These are phyloP conservation scores for Dichomitus squalens DNA, from an alignment of 1,284 basidiomycete genomes.

Conservation along the genomic window DNA sequence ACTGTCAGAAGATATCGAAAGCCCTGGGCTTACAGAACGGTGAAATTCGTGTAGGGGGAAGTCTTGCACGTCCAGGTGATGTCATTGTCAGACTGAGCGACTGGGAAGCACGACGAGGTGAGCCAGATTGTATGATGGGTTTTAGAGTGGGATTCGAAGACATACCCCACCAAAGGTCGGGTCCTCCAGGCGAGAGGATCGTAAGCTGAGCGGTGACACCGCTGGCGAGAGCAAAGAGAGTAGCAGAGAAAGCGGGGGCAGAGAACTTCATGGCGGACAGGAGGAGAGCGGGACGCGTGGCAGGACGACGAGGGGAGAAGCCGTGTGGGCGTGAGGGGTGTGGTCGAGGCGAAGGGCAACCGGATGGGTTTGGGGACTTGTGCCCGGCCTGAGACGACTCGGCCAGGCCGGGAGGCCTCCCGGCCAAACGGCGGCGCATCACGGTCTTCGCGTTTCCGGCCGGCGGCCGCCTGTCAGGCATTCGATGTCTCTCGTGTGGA, in stretches of 20 bases:
- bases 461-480: no score
- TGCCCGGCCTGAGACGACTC: neutral
- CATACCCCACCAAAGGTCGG: slow-evolving; percentile 51
- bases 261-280: slow-evolving; percentile 40
- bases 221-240: slow-evolving; percentile 37
- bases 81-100: slow-evolving; percentile 38
- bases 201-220: slow-evolving; percentile 39
- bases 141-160: slow-evolving; percentile 9
- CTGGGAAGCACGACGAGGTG: slow-evolving; percentile 13
- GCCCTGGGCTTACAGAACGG: slow-evolving; percentile 41
- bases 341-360: slow-evolving; percentile 10
- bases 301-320: slow-evolving; percentile 5
- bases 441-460: no score
- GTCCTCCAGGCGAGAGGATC: slow-evolving; percentile 40
- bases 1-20: neutral
- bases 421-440: neutral
- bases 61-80: slow-evolving; percentile 45
- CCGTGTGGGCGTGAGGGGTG: slow-evolving; percentile 13
- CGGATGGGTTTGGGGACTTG: neutral
- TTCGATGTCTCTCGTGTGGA: no score
- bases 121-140: neutral
- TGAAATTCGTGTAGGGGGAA: slow-evolving; percentile 39
- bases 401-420: slow-evolving; percentile 5
- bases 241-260: slow-evolving; percentile 36
- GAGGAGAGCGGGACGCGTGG: slow-evolving; percentile 6